Conservation (phyloP, 2,329 filamentous ascomycete species). For the Talaromyces albobiverticillius region DNA sequence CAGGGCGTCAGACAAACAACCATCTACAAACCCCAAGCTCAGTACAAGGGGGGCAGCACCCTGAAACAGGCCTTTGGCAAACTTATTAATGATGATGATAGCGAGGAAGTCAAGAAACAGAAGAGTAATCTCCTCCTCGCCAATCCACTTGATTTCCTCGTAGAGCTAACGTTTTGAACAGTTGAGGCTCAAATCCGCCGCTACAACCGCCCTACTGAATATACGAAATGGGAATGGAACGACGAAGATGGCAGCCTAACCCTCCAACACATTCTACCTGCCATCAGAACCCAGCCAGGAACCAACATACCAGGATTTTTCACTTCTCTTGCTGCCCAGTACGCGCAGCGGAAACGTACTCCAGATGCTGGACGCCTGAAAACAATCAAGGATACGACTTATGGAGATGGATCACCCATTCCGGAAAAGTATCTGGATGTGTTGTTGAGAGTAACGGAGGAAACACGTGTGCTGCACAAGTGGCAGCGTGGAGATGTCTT, state of each 20-base stretch:
- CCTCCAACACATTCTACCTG: conserved; percentile 47
- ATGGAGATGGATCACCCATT: conserved; percentile 48
- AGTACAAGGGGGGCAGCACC: conserved; percentile 49
- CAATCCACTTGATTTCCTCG: too few species aligned
- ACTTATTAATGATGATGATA: conserved; percentile 43
- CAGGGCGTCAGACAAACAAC: conserved; percentile 19
- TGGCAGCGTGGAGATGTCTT: conserved; percentile 50
- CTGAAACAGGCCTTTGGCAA: conserved; percentile 49
- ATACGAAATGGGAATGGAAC: conserved; percentile 50
- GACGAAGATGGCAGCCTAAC: conserved; percentile 38
- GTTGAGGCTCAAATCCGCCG: conserved; percentile 40
- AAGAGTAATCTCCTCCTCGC: conserved; percentile 38
- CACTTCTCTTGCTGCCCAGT: conserved; percentile 47
- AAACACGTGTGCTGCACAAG: conserved; percentile 49
- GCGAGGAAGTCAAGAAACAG: conserved; percentile 36
- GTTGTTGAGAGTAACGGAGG: conserved; percentile 46
- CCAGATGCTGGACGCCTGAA: conserved; percentile 13
- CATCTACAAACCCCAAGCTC: conserved; percentile 43
- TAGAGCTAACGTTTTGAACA: background rate
- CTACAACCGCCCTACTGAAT: conserved; percentile 41
- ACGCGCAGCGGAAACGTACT: conserved; percentile 33
- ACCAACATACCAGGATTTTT: conserved; percentile 48
- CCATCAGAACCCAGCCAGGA: conserved; percentile 46
- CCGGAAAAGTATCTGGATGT: conserved; percentile 45
- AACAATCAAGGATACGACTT: conserved; percentile 40